phyloP scores from a whole-genome alignment of 371 early-diverging fungal genomes.

The Dichotomocladium elegans region DNA sequence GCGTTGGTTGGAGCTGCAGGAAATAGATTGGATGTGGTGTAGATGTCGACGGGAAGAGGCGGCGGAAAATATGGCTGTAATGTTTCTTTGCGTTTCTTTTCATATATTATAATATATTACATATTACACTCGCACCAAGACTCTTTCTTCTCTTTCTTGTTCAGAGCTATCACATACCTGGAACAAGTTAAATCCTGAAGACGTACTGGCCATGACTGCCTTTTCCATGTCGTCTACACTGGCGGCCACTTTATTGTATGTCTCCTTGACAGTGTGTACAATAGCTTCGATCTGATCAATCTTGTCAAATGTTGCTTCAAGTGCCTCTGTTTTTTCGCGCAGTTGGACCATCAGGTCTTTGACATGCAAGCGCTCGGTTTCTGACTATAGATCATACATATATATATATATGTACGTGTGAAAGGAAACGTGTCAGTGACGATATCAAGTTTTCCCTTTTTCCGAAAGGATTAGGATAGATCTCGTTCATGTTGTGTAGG shows the following conservation, averaged over 20 bases:
- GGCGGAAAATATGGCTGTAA: conserved; percentile 49
- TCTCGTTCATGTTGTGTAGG: background rate
- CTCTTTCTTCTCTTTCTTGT: too few species aligned
- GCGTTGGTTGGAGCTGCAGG: too few species aligned
- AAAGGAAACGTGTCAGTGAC: background rate
- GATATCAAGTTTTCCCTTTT: too few species aligned
- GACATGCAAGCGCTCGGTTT: conserved; percentile 12
- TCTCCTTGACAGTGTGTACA: conserved; percentile 27
- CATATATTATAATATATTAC: background rate
- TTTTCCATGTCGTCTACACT: conserved; percentile 38
- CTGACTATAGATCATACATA: conserved; percentile 7
- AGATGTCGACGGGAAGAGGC: conserved; percentile 37
- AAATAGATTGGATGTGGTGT: conserved; percentile 25
- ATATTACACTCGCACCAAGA: too few species aligned
- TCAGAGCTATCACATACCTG: conserved; percentile 9
- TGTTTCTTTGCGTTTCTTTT: conserved; percentile 3
- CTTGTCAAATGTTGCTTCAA: conserved; percentile 23
- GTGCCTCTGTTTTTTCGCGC: conserved; percentile 12
- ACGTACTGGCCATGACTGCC: conserved; percentile 22
- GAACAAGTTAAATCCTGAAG: conserved; percentile 13
- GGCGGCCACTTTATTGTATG: conserved; percentile 30
- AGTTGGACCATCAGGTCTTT: conserved; percentile 7
- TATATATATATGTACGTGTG: background rate
- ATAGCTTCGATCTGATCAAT: conserved; percentile 40
- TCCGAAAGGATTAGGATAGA: background rate